phyloP scores from a whole-genome alignment of 2,329 filamentous ascomycete genomes.

The Graphilbum sp. region DNA sequence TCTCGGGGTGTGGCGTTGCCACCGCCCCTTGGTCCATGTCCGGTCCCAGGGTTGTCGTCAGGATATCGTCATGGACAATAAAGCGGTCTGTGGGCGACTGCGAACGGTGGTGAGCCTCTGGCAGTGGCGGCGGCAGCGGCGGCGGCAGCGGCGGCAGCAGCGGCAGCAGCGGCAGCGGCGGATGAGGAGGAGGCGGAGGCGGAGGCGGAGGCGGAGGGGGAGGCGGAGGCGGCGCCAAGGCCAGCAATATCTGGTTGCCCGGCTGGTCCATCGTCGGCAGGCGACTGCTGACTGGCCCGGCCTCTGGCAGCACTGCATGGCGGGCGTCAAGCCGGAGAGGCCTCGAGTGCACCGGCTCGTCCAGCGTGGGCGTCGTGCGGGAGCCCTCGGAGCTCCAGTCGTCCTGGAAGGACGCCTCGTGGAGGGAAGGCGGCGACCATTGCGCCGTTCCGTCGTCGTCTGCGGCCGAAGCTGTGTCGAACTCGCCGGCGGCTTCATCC shows the following conservation, averaged over 20 bases:
- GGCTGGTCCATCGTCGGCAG: not conserved
- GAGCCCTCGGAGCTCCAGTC: not conserved
- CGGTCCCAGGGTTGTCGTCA: not conserved
- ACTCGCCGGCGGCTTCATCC: slow-evolving; percentile 2
- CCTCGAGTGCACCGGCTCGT: too few relatives aligned
- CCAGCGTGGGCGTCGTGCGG: not conserved
- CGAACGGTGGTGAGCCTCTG: too few relatives aligned
- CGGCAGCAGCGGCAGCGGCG: too few relatives aligned
- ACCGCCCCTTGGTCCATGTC: not conserved
- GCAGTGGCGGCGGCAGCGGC: not conserved
- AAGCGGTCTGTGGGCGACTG: slow-evolving; percentile 16
- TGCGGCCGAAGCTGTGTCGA: slow-evolving; percentile 2
- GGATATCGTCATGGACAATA: slow-evolving; percentile 12
- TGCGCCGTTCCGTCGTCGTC: slow-evolving; percentile 1
- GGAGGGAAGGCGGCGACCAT: not conserved
- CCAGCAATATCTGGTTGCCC: not conserved
- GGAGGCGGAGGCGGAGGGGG: too few relatives aligned
- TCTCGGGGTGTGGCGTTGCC: not conserved
- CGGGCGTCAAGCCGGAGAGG: too few relatives aligned
- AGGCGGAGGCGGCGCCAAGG: not conserved
- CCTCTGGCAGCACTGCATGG: too few relatives aligned
- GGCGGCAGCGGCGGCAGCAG: not conserved
- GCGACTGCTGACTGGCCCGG: too few relatives aligned
- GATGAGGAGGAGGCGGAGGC: too few relatives aligned
- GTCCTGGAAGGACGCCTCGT: not conserved